A percentile compares a stretch with the other conserved stretches of the same genome.
phyloP scores from a whole-genome alignment of 1,284 basidiomycete genomes.

The Cystobasidium sp. region DNA sequence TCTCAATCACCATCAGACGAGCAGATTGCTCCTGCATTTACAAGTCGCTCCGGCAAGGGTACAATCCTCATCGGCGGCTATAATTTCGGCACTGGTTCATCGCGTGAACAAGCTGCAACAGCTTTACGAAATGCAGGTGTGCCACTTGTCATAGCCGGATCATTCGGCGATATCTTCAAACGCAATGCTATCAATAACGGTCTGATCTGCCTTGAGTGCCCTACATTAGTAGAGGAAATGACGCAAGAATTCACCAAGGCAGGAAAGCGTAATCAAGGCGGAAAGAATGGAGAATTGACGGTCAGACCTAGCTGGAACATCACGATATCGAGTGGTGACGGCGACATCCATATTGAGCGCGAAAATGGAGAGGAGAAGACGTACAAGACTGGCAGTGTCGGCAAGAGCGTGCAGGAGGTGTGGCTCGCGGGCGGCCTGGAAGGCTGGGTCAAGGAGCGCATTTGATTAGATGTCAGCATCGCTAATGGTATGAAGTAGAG shows the following conservation, averaged over 20 bases:
- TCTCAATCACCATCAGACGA: slow-evolving; percentile 44
- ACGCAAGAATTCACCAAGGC: slow-evolving; percentile 74
- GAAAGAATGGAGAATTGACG: slow-evolving; percentile 76
- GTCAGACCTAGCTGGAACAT: slow-evolving; percentile 72
- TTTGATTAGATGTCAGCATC: slow-evolving; percentile 45
- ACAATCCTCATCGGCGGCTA: slow-evolving; percentile 88
- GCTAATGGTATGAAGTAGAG: too few relatives aligned
- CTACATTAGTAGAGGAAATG: slow-evolving; percentile 83
- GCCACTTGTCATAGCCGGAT: slow-evolving; percentile 90
- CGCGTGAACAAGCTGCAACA: slow-evolving; percentile 97
- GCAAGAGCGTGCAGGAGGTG: slow-evolving; percentile 88
- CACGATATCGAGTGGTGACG: slow-evolving; percentile 71
- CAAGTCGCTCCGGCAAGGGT: slow-evolving; percentile 62
- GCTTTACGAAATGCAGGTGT: slow-evolving; percentile 93
- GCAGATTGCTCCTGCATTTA: slow-evolving; percentile 48
- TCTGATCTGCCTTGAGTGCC: slow-evolving; percentile 90
- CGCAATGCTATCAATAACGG: slow-evolving; percentile 99
- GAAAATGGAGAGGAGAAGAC: slow-evolving; percentile 58
- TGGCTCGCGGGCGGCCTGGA: slow-evolving; percentile 63
- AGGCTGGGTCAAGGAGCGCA: slow-evolving; percentile 61
- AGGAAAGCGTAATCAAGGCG: slow-evolving; percentile 75
- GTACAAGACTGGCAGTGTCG: slow-evolving; percentile 76
- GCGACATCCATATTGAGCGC: slow-evolving; percentile 65
- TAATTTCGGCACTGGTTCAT: slow-evolving; percentile 98
- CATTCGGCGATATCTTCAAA: slow-evolving; percentile 99